Conservation (phyloP, 768 basidiomycete genomes). For the Aureoboletus auriporus region DNA sequence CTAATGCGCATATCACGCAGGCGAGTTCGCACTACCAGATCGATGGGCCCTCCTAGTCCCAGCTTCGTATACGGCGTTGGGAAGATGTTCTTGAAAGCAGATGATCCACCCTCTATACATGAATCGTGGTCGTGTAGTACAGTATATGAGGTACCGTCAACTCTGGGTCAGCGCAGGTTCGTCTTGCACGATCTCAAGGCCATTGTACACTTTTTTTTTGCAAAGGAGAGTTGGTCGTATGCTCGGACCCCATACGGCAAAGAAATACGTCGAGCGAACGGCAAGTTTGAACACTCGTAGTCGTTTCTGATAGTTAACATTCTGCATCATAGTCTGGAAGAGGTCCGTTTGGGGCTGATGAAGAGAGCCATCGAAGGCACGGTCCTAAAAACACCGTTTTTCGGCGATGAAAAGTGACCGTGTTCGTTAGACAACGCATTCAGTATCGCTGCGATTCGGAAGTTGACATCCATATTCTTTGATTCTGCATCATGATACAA, state of each 20-base stretch:
- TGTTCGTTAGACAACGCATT: conserved; percentile 34
- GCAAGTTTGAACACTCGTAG: not conserved
- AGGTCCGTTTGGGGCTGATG: conserved; percentile 30
- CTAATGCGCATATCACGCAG: not conserved
- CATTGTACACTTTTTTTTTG: conserved; percentile 12
- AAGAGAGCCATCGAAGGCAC: conserved; percentile 45
- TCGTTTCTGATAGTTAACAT: conserved; percentile 19
- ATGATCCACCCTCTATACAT: conserved; percentile 9
- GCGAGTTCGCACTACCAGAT: conserved; percentile 13
- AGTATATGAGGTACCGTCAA: conserved; percentile 11
- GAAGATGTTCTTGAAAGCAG: not conserved
- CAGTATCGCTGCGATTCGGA: conserved; percentile 35
- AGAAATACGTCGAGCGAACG: conserved; percentile 28
- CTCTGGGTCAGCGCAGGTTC: conserved; percentile 10
- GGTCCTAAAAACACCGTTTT: not conserved
- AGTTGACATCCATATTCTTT: conserved; percentile 35
- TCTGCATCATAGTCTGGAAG: conserved; percentile 14
- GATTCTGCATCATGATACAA: conserved; percentile 41
- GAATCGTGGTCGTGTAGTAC: conserved; percentile 21
- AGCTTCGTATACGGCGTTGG: conserved; percentile 18
- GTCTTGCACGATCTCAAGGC: conserved; percentile 39
- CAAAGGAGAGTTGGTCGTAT: conserved; percentile 32
- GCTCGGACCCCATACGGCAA: conserved; percentile 35
- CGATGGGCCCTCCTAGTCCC: conserved; percentile 13
- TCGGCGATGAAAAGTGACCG: not conserved